phyloP scores from a whole-genome alignment of 164 flowering plant species.

The Kalanchoe fedtschenkoi region DNA sequence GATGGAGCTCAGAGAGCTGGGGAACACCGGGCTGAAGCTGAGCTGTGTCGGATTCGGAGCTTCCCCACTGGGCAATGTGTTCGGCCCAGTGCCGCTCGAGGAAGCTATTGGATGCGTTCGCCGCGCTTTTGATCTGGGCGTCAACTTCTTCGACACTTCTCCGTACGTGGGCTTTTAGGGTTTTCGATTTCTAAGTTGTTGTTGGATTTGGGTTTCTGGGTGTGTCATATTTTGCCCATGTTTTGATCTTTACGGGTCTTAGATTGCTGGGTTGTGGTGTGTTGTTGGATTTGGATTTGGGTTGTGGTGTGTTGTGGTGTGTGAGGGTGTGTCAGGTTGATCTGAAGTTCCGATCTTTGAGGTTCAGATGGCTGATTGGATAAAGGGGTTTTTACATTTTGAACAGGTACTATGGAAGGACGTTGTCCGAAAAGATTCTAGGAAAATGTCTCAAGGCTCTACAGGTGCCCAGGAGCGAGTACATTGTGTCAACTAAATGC shows the following conservation, averaged over 20 bases:
- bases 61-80: slow-evolving; percentile 85
- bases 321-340: too few relatives aligned
- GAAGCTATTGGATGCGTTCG: slow-evolving; percentile 75
- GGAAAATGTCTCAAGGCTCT: slow-evolving; percentile 70
- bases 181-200: not conserved
- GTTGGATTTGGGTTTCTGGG: not conserved
- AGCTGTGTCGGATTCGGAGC: slow-evolving; percentile 95
- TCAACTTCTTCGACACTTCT: slow-evolving; percentile 97
- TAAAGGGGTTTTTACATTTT: not conserved
- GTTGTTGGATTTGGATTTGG: not conserved
- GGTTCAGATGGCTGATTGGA: too few relatives aligned
- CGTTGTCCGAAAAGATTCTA: slow-evolving; percentile 75
- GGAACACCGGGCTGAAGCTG: slow-evolving; percentile 68
- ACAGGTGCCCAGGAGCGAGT: slow-evolving; percentile 55
- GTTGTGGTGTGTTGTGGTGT: not conserved
- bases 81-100: slow-evolving; percentile 58
- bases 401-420: slow-evolving; percentile 74
- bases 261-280: not conserved
- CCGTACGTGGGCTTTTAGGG: slow-evolving; percentile 37
- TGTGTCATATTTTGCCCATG: not conserved
- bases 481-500: slow-evolving; percentile 82
- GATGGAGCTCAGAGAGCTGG: slow-evolving; percentile 51
- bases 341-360: too few relatives aligned
- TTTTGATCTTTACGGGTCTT: not conserved
- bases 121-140: slow-evolving; percentile 65